phyloP scores from a whole-genome alignment of 2,329 filamentous ascomycete genomes.

The Hymenotorrendiella dingleyae region DNA sequence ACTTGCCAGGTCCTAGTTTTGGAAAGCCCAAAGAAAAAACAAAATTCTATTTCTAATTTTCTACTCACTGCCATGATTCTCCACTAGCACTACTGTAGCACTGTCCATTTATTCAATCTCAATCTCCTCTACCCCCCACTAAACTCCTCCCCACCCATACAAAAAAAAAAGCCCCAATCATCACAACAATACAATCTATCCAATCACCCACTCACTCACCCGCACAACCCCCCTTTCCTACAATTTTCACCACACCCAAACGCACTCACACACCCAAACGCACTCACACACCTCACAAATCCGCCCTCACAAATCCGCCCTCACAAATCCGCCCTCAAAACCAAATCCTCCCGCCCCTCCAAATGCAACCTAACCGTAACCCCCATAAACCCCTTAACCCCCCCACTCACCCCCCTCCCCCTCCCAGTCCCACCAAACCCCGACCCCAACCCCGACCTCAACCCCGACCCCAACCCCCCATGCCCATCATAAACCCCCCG shows the following conservation, averaged over 20 bases:
- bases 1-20: too few species aligned
- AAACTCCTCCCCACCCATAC: not conserved
- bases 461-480: constrained; percentile 7
- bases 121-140: too few species aligned
- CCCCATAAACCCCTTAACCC: constrained; percentile 14
- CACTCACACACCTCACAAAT: not conserved
- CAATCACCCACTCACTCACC: not conserved
- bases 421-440: not conserved
- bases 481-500: constrained; percentile 1
- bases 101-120: too few species aligned
- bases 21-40: not conserved
- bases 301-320: constrained; percentile 5
- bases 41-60: not conserved
- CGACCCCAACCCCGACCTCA: too few species aligned
- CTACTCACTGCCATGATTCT: too few species aligned
- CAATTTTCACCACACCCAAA: not conserved
- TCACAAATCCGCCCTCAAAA: constrained; percentile 13
- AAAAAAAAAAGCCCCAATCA: too few species aligned
- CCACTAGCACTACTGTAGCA: too few species aligned
- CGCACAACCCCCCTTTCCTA: not conserved
- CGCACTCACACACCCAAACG: too few species aligned
- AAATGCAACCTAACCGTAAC: constrained; percentile 24
- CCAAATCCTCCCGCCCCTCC: constrained; percentile 19
- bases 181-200: too few species aligned
- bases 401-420: constrained; percentile 3